A percentile compares a stretch with the other conserved stretches of the same genome.
Evolutionary conservation across 495 filamentous ascomycete species (phyloP).

Genomic region (Penicillium egyptiacum): DNA sequence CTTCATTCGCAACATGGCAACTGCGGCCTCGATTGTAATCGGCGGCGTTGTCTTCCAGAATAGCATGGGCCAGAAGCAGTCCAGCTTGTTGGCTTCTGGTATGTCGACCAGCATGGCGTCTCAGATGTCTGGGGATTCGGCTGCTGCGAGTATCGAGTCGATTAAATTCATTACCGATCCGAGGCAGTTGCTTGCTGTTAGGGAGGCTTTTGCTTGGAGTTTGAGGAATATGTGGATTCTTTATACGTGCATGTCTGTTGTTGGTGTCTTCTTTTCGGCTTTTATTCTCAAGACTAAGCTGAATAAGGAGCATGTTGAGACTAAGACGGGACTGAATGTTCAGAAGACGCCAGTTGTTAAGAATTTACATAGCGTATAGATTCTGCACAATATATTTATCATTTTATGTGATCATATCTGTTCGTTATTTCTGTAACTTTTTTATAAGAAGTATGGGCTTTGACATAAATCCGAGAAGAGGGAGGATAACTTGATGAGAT

Average conservation of each 20-base stretch:
- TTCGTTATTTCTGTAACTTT: not conserved
- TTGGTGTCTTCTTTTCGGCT: conserved; percentile 49
- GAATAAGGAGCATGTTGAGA: conserved; percentile 62
- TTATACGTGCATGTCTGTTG: conserved; percentile 53
- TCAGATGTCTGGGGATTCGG: conserved; percentile 48
- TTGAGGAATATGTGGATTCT: conserved; percentile 62
- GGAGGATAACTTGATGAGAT: not conserved
- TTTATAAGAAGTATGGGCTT: not conserved
- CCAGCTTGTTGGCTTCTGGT: conserved; percentile 46
- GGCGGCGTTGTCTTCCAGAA: conserved; percentile 79
- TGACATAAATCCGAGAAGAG: not conserved
- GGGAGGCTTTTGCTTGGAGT: conserved; percentile 59
- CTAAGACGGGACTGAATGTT: conserved; percentile 45
- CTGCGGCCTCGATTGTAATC: conserved; percentile 70
- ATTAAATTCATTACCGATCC: conserved; percentile 46
- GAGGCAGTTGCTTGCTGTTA: conserved; percentile 45
- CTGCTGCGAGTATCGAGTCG: conserved; percentile 52
- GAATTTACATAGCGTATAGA: conserved; percentile 6
- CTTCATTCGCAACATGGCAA: conserved; percentile 72
- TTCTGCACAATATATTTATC: not conserved
- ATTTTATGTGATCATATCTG: not conserved
- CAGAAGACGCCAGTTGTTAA: conserved; percentile 22
- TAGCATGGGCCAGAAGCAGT: conserved; percentile 49
- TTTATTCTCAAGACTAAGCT: conserved; percentile 55
- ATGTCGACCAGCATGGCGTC: conserved; percentile 38